A percentile compares a stretch with the other conserved stretches of the same genome.
These are phyloP conservation scores for Lepidium africanum DNA, from an alignment of 345 rosid species.

Conservation along the genomic window DNA sequence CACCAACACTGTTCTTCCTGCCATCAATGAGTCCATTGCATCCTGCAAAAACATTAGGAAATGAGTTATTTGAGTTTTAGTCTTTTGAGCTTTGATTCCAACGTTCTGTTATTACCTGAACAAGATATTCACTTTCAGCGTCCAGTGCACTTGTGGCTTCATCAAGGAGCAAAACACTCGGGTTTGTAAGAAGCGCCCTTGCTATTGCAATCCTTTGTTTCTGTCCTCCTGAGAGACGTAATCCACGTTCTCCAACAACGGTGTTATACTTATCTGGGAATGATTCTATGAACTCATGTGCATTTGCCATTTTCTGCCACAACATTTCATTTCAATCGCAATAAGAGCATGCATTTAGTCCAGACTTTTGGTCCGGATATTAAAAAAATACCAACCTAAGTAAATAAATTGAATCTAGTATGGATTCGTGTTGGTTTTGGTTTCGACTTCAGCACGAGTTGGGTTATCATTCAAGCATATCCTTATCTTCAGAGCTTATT, in stretches of 20 bases:
- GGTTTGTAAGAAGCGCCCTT: conserved; percentile 85
- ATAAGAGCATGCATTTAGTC: background rate
- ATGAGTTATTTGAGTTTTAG: background rate
- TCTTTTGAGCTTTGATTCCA: background rate
- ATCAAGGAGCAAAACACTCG: conserved; percentile 69
- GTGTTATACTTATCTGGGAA: conserved; percentile 82
- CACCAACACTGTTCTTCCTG: conserved; percentile 86
- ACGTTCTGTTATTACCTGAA: conserved; percentile 44
- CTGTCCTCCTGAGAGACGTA: conserved; percentile 94
- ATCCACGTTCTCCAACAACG: conserved; percentile 78
- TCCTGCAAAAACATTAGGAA: conserved; percentile 38
- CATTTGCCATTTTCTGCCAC: conserved; percentile 89
- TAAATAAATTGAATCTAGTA: background rate
- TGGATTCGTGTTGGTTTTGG: background rate
- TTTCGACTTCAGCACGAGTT: background rate
- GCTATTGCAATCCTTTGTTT: conserved; percentile 92
- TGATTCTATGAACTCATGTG: conserved; percentile 71
- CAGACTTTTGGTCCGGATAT: background rate
- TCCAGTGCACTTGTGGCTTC: conserved; percentile 98
- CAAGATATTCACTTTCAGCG: conserved; percentile 92
- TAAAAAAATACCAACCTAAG: background rate
- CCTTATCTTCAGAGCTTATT: background rate
- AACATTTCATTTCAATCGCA: background rate
- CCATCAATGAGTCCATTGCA: conserved; percentile 95
- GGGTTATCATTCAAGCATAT: background rate